A percentile compares a stretch with the other conserved stretches of the same genome.
These are phyloP conservation scores for Carallia pectinifolia DNA, from an alignment of 345 rosid genomes.

Conservation along the genomic window DNA sequence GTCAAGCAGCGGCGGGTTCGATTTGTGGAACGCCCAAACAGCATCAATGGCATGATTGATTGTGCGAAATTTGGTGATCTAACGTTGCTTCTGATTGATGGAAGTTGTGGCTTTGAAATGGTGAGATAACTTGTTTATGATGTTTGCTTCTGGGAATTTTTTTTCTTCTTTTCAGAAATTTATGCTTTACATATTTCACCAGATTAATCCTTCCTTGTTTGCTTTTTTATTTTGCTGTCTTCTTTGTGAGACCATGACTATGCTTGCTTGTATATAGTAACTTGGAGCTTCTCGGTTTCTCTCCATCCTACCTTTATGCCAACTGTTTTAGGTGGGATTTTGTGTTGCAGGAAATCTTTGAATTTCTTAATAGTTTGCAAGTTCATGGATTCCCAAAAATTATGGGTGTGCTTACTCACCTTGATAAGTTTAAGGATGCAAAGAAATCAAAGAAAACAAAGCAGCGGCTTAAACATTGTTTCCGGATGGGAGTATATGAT, in stretches of 20 bases:
- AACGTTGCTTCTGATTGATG: slow-evolving; percentile 82
- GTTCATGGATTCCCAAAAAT: slow-evolving; percentile 90
- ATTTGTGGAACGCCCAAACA: slow-evolving; percentile 96
- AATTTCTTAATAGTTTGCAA: slow-evolving; percentile 91
- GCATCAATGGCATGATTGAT: slow-evolving; percentile 94
- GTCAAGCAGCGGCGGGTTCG: slow-evolving; percentile 77
- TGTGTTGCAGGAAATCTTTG: slow-evolving; percentile 79
- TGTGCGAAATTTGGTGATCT: slow-evolving; percentile 91
- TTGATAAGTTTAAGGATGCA: slow-evolving; percentile 86
- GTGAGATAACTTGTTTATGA: slow-evolving; percentile 32
- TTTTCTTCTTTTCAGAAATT: neutral
- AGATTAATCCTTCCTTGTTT: neutral
- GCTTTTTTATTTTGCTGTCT: neutral
- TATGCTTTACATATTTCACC: neutral
- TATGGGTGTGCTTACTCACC: slow-evolving; percentile 98
- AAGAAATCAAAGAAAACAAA: slow-evolving; percentile 88
- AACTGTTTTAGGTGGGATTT: neutral
- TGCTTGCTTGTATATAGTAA: neutral
- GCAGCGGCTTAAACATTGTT: slow-evolving; percentile 88
- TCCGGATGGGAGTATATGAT: slow-evolving; percentile 83
- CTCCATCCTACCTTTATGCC: neutral
- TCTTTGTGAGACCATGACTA: neutral
- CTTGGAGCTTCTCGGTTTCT: neutral
- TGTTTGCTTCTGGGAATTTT: neutral
- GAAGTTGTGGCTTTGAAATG: slow-evolving; percentile 99